Base-by-base conservation (phyloP, 192 early-diverging fungal genomes). In the Gonapodya prolifera region DNA sequence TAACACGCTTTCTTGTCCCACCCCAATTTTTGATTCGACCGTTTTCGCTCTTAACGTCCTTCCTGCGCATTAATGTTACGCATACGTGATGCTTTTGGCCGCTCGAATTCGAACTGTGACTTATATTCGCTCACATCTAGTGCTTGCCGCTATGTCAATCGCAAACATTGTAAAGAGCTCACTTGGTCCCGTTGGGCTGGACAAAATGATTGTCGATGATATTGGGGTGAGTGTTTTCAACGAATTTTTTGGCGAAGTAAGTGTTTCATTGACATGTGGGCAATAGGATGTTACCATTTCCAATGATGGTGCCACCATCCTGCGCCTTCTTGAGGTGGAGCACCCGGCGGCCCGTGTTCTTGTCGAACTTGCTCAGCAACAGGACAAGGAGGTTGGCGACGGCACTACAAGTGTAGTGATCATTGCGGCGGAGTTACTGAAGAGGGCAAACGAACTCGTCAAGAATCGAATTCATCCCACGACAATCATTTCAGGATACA, bases 151-250 rank as follows among this genome's bases (percentile, higher is more conserved):
- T 17, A 82, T 91, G 69, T 92, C 98, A 30, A 96, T 99, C 80
- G 94, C 96, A 77, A 99, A 99, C 81, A 96, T 99, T 81, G 94
- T 99, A 73, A 98, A 98, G 87, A 93, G 91, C n/a, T 98, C 96
- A 33, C 86, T 99, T 61, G 98, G 98, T 18, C 98, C 98, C 33
- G 98, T 99, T 75, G 98, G 98, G 23, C 88, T 99, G 36, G 98
- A 99, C 85, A 99, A 99, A 87, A 99, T 99, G 98, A 83, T 99
- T 75, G 98, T 99, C 18, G 96, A 99, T 84, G 98, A 99, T 80
- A 96, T 99, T 84, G 98, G 98, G 75, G 94, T 95, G 88, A 85
- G 87, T 84, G 70, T 75, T 28, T 61, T n/a, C n/a, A n/a, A n/a
- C n/a, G n/a, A n/a, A n/a, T n/a, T n/a, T n/a, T n/a, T n/a, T n/a